Evolutionary conservation across 148 eudicot species (phyloP).

Genomic region (Rhododendron williamsianum): DNA sequence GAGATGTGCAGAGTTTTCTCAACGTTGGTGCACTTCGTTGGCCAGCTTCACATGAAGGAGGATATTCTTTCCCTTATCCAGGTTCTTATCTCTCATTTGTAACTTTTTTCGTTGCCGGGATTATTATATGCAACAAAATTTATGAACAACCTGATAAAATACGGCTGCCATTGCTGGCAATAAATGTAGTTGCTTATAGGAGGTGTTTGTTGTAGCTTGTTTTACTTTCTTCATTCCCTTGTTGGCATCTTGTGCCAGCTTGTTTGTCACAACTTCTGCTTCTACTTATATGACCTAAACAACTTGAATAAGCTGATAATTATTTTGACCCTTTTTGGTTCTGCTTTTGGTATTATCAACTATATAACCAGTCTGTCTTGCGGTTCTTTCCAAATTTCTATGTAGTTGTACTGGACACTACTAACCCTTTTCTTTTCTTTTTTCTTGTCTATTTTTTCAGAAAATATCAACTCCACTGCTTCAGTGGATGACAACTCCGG

Average conservation of each 20-base stretch:
- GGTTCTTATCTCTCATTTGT: conserved; percentile 31
- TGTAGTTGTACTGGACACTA: background rate
- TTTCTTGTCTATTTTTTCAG: conserved; percentile 33
- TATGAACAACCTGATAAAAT: background rate
- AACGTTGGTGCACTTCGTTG: conserved; percentile 37
- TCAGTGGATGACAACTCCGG: conserved; percentile 46
- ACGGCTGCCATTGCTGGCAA: background rate
- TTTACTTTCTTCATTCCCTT: background rate
- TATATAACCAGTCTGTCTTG: background rate
- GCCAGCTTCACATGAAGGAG: conserved; percentile 47
- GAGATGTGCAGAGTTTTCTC: conserved; percentile 48
- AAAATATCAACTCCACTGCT: conserved; percentile 43
- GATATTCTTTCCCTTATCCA: conserved; percentile 43
- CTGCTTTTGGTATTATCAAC: background rate
- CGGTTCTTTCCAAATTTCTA: background rate
- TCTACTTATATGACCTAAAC: background rate
- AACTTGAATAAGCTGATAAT: background rate
- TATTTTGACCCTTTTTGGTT: background rate
- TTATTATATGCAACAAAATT: background rate
- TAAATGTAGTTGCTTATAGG: background rate
- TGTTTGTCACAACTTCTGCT: background rate
- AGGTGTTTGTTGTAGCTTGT: background rate
- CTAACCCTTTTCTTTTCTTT: background rate
- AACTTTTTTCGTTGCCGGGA: background rate
- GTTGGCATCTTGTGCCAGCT: background rate